Evolutionary conservation across 2,329 filamentous ascomycete genomes (phyloP), one percentile per base, ranked within the genome.

Genomic region (Diaporthe longicolla): DNA sequence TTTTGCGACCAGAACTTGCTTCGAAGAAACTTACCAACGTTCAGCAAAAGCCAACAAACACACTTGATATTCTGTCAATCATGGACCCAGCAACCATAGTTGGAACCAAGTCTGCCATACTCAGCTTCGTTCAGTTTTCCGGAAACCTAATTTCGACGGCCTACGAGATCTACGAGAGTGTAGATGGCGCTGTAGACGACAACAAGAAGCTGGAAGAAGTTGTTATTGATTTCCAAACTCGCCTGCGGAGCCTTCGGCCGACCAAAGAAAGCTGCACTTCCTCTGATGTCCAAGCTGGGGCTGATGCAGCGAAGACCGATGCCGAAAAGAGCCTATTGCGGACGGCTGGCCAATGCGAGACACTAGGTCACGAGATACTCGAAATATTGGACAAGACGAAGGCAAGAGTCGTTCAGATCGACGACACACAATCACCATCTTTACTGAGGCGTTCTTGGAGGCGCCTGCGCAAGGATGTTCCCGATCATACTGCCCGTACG

Each of bases 81-180:
- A 54, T 61, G 58, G 58, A 61, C 17, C 58, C 58, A 43, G 32
- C 32, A 24, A 61, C 58, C 58, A 37, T 61, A 35, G 10, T 61
- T 43, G 58, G 58, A 15, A 61, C 17, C 58, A 40, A 35, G 40
- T 61, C 58, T 13, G 58, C 58, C 3, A 43, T 61, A 10, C 40
- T 61, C 21, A 61, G 58, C 58, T 61, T 61, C 15, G 21, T 43
- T 43, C 58, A 61, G 17, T 61, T 61, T 35, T 10, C 32, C 15
- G 58, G 58, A 7, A 6, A 54, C n/a, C n/a, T 54, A 26, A 69
- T 69, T 35, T 54, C 45, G 15, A 37, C 21, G 19, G 45, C 21
- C 4, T 37, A 24, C 45, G 37, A 69, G 26, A 52, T 69, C 48
- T 40, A 24, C n/a, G 29, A 52, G 26, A 35, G 10, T 48, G 19